Evolutionary conservation across 1,284 basidiomycete species (phyloP), one percentile per base, ranked within the genome.

Genomic region (Apiotrichum sp.): DNA sequence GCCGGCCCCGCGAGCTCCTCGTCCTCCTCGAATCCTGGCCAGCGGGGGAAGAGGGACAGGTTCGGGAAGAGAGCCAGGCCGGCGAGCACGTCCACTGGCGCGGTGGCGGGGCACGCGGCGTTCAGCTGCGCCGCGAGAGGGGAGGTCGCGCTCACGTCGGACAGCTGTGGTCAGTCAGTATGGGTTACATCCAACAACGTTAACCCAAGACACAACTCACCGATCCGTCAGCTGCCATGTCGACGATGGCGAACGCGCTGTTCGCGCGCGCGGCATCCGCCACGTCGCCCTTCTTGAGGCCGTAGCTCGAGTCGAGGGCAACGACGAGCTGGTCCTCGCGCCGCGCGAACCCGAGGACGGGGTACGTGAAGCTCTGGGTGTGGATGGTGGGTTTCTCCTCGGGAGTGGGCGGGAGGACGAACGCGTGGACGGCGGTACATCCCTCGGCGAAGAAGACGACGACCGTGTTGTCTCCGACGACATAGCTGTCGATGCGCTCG

Each of bases 391-490:
- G 61, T 14, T 50, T 45, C 31, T 22, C 36, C 2, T 48, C 41
- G 16, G 62, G 61, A 39, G 3, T 88, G 89, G 34, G 93, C 83
- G 62, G 87, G 13, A 74, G 57, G n/a, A 63, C 46, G 56, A 75
- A 69, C 4, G 68, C 62, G 57, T 74, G 72, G 14, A 77, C 45
- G 3, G 73, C 68, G 1, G 69, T 56, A 40, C 52, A 73, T 64
- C 76, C 76, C 59, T 74, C 70, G 1, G 75, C 71, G 55, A 69
- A 73, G 62, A 77, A 76, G 11, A 75, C 44, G 10, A 75, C 62
- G 4, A 70, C 58, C 0, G 62, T 67, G 22, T 65, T 44, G 4
- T 51, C 65, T 1, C 57, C 71, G 0, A 74, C 56, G 14, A 52
- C 41, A 1, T 68, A 40, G 6, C 49, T 62, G 34, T 64, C 54